Evolutionary conservation across 495 filamentous ascomycete genomes (phyloP), one percentile per base, ranked within the genome.

Genomic region (Bacidia rubella): DNA sequence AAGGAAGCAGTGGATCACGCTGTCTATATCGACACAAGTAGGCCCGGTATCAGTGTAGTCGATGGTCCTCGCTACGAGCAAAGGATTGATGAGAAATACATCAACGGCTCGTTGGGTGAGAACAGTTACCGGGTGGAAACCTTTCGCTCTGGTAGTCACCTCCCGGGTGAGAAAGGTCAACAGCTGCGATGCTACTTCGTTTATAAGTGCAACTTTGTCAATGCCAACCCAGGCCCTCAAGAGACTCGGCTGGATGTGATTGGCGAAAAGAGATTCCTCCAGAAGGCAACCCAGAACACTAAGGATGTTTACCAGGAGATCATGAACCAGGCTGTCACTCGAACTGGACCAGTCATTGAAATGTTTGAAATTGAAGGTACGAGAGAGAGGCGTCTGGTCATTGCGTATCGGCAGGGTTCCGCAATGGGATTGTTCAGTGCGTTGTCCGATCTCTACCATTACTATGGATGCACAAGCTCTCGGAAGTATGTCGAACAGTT

Each of bases 401-500:
- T 97, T 62, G 93, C 88, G 32, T 96, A 95, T 71, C 87, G 87
- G 44, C 84, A 90, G 56, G 80, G 90, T 47, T 95, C 90, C 9
- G 93, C 92, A 21, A 77, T 89, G 67, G 93, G 92, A 38, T 70
- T 98, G 59, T 98, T 98, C 73, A 95, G 89, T 57, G 89, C 92
- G 21, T 68, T 98, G 51, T 94, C 87, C 54, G 93, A 97, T 66
- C 73, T 98, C 21, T 98, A 98, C 68, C 92, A 98, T 70, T 96
- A 95, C 74, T 97, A 98, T 63, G 93, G 93, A 22, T 78, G 95
- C 47, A 97, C 92, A 1, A 94, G 87, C 65, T 88, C 92, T 1
- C 79, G 92, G 49, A 98, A 98, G 71, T 98, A 98, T 61, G 85
- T 97, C 51, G 90, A 98, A 70, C 90, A 97, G 68, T 98, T 98